These are phyloP conservation scores for Lathyrus aphaca DNA, from an alignment of 306 rosid genomes.

Conservation along the genomic window DNA sequence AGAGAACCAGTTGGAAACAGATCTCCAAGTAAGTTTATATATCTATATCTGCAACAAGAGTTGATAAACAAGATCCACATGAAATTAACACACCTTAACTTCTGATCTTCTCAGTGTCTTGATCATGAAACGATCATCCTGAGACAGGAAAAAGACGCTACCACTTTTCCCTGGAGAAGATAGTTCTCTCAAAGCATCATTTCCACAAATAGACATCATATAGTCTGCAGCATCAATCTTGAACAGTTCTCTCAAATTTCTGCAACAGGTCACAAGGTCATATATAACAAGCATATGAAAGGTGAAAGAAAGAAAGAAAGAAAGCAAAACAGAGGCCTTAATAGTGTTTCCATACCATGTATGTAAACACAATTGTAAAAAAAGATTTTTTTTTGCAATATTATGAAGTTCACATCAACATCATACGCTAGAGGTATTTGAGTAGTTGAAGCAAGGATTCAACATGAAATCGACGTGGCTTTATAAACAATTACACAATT, in stretches of 20 bases:
- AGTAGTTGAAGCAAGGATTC: conserved; percentile 30
- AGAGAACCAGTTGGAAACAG: conserved; percentile 12
- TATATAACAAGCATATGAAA: conserved; percentile 30
- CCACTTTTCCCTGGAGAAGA: conserved; percentile 99
- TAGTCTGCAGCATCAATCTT: conserved; percentile 99
- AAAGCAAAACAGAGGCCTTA: neutral
- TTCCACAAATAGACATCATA: conserved; percentile 99
- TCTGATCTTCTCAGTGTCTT: conserved; percentile 96
- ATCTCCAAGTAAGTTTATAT: neutral
- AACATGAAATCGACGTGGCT: conserved; percentile 7
- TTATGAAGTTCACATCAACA: conserved; percentile 14
- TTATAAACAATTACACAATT: conserved; percentile 11
- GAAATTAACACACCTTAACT: conserved; percentile 79
- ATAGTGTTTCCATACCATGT: conserved; percentile 20
- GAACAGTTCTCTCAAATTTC: conserved; percentile 97
- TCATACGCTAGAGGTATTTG: neutral
- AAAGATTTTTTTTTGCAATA: conserved; percentile 13
- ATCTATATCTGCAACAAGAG: conserved; percentile 15
- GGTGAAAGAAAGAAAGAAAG: conserved; percentile 14
- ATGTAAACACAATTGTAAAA: conserved; percentile 22
- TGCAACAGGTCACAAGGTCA: conserved; percentile 42
- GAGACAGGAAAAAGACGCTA: conserved; percentile 94
- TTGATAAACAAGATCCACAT: conserved; percentile 27
- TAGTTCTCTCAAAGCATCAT: conserved; percentile 94
- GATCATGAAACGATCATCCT: conserved; percentile 97